Percentiles rank a stretch among this genome's conserved stretches.
These are phyloP conservation scores for Aphanomyces invadans DNA, from an alignment of 352 stramenopile genomes.

Conservation along the genomic window DNA sequence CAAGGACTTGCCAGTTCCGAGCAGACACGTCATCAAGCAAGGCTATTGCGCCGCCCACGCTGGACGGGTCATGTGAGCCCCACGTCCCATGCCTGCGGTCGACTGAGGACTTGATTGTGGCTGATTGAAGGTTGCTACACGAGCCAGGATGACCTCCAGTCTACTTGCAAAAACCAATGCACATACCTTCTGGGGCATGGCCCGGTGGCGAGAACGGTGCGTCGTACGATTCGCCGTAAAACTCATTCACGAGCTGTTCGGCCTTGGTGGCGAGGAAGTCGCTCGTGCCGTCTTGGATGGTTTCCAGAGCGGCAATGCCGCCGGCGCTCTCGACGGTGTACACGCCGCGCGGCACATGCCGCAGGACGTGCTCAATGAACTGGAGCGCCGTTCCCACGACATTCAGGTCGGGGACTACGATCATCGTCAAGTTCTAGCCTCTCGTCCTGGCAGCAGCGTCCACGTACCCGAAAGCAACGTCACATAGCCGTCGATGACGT, in stretches of 20 bases:
- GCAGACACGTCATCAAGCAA: too few species aligned
- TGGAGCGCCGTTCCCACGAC: slow-evolving; percentile 71
- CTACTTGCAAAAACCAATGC: too few species aligned
- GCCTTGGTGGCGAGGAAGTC: slow-evolving; percentile 58
- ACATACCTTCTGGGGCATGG: slow-evolving; percentile 26
- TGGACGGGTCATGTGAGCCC: slow-evolving; percentile 56
- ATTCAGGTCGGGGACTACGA: slow-evolving; percentile 43
- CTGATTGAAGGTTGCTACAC: slow-evolving; percentile 25
- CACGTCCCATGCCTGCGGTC: slow-evolving; percentile 40
- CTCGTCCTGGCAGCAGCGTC: too few species aligned
- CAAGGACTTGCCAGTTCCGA: too few species aligned
- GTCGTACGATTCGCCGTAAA: slow-evolving; percentile 77
- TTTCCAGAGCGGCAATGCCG: slow-evolving; percentile 73
- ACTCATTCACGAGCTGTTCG: slow-evolving; percentile 67
- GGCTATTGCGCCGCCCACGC: slow-evolving; percentile 55
- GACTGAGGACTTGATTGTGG: slow-evolving; percentile 27
- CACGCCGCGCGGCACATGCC: slow-evolving; percentile 44
- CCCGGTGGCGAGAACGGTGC: slow-evolving; percentile 50
- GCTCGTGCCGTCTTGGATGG: slow-evolving; percentile 56
- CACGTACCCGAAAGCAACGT: slow-evolving; percentile 36
- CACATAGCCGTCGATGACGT: slow-evolving; percentile 52
- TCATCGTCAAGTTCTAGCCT: neutral
- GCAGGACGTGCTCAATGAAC: slow-evolving; percentile 73
- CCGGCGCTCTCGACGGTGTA: slow-evolving; percentile 49
- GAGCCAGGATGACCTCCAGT: too few species aligned